phyloP scores from a whole-genome alignment of 169 alveolate genomes.

The Cryptosporidium parvum region DNA sequence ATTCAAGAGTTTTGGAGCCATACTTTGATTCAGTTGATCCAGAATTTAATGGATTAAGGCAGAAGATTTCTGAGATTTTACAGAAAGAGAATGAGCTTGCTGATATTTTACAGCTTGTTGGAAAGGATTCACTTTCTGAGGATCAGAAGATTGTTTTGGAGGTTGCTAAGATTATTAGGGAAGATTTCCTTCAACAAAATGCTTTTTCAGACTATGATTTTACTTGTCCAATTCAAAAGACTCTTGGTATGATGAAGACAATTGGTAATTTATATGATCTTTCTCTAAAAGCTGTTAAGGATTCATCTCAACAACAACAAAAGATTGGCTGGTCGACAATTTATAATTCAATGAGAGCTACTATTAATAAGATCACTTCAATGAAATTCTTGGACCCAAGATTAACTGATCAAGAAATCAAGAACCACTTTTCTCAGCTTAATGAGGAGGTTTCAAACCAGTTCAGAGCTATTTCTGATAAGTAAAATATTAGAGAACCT shows the following conservation, averaged over 20 bases:
- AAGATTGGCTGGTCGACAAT: constrained; percentile 94
- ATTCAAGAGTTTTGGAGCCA: constrained; percentile 94
- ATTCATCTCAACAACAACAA: constrained; percentile 88
- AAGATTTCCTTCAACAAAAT: constrained; percentile 98
- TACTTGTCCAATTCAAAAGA: constrained; percentile 96
- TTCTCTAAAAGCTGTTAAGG: constrained; percentile 90
- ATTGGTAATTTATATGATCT: constrained; percentile 94
- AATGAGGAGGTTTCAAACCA: constrained; percentile 79
- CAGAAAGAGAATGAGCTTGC: constrained; percentile 96
- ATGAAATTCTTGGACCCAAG: constrained; percentile 92
- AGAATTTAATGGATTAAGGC: constrained; percentile 92
- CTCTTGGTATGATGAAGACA: constrained; percentile 97
- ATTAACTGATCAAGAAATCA: constrained; percentile 82
- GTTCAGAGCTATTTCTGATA: constrained; percentile 78
- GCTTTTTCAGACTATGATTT: constrained; percentile 98
- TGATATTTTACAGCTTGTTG: constrained; percentile 98
- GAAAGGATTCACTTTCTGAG: constrained; percentile 98
- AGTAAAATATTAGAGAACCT: background rate
- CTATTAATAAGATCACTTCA: constrained; percentile 90
- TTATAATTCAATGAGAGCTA: constrained; percentile 89
- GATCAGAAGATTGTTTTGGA: constrained; percentile 91
- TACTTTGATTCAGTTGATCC: constrained; percentile 94
- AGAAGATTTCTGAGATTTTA: constrained; percentile 92
- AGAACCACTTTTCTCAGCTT: constrained; percentile 80
- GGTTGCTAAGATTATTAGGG: constrained; percentile 97